A percentile compares a stretch with the other conserved stretches of the same genome.
Evolutionary conservation across 345 rosid genomes (phyloP).

Genomic region (Ceriops decandra): DNA sequence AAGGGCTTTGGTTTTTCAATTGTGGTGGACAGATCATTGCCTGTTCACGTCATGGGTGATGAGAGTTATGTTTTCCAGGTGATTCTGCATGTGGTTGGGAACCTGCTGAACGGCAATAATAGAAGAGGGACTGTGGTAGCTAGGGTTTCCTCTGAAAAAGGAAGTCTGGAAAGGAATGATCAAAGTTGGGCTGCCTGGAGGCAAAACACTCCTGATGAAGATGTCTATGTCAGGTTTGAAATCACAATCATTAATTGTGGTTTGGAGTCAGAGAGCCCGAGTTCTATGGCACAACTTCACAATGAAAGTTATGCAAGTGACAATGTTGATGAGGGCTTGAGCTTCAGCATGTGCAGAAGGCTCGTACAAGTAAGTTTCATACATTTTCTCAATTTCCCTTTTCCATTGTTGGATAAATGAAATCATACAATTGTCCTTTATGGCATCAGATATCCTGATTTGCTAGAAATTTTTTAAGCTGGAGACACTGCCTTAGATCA

Average conservation of each 20-base stretch:
- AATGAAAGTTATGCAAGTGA: constrained; percentile 44
- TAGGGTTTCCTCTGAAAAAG: constrained; percentile 50
- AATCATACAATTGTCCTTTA: no score
- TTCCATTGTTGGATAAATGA: neutral
- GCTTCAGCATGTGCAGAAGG: constrained; percentile 87
- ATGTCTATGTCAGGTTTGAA: constrained; percentile 66
- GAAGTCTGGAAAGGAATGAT: constrained; percentile 64
- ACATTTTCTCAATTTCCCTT: neutral
- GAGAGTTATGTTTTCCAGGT: constrained; percentile 84
- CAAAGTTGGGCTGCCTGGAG: constrained; percentile 78
- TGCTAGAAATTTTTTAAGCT: no score
- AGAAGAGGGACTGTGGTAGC: constrained; percentile 46
- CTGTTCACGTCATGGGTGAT: constrained; percentile 73
- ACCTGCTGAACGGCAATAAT: constrained; percentile 48
- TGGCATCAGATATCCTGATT: no score
- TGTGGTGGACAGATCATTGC: constrained; percentile 69
- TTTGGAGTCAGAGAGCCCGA: constrained; percentile 40
- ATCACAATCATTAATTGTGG: constrained; percentile 35
- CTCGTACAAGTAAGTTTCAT: constrained; percentile 61
- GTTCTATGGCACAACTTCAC: constrained; percentile 38
- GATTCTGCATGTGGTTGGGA: constrained; percentile 85
- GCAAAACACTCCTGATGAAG: constrained; percentile 50
- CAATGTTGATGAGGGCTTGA: constrained; percentile 60
- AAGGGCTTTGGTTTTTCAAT: constrained; percentile 55
- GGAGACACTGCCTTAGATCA: no score